A percentile compares a stretch with the other conserved stretches of the same genome.
Evolutionary conservation across 2,329 filamentous ascomycete species (phyloP).

Genomic region (Scytalidium lignicola): DNA sequence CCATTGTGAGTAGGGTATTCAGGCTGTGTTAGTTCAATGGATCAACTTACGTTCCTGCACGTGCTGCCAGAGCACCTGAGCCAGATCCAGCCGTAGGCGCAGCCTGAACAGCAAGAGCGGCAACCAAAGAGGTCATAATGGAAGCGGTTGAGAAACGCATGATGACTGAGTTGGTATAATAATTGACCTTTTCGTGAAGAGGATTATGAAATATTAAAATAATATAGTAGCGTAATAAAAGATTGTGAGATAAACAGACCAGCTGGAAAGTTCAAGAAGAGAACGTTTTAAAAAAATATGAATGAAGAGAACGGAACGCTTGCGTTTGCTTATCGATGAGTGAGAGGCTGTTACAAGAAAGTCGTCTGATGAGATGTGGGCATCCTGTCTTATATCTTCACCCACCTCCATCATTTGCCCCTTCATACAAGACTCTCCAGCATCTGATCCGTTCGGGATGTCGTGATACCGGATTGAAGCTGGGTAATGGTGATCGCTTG

Average conservation of each 20-base stretch:
- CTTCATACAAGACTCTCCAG: background rate
- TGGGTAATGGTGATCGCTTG: background rate
- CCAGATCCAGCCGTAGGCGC: background rate
- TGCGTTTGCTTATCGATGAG: background rate
- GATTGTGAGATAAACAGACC: background rate
- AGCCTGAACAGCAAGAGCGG: conserved; percentile 6
- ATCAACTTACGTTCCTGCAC: background rate
- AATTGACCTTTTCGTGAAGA: background rate
- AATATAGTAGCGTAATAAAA: background rate
- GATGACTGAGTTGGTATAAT: background rate
- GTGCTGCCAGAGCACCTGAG: background rate
- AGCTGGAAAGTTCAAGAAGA: background rate
- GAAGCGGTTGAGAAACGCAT: conserved; percentile 15
- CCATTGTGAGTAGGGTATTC: too few relatives aligned
- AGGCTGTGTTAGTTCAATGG: background rate
- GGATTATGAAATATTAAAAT: background rate
- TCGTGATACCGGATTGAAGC: background rate
- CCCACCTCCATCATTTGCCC: background rate
- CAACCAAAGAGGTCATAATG: conserved; percentile 7
- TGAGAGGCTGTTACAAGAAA: background rate
- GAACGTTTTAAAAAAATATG: too few relatives aligned
- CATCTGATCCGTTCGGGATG: background rate
- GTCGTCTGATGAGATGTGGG: background rate
- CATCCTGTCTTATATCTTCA: background rate
- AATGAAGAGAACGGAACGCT: background rate